phyloP scores from a whole-genome alignment of 345 rosid species.

The Euclidium syriacum region DNA sequence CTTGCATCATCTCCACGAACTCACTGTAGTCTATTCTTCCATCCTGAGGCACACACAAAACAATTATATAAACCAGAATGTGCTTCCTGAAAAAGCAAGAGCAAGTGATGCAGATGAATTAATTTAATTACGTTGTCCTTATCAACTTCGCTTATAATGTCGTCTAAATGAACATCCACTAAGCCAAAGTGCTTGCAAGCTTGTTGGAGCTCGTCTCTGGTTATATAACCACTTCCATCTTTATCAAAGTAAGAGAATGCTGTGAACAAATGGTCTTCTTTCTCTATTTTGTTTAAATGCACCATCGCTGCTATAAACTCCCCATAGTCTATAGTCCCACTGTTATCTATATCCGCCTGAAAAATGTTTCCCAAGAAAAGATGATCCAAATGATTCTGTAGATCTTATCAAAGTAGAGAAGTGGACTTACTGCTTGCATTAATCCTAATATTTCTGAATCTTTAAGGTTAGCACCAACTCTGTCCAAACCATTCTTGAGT shows the following conservation, averaged over 20 bases:
- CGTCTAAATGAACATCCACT: slow-evolving; percentile 55
- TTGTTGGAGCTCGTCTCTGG: slow-evolving; percentile 77
- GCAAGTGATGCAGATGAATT: not conserved
- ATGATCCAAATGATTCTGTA: not conserved
- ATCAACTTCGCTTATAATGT: slow-evolving; percentile 71
- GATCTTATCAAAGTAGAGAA: not conserved
- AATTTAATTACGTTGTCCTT: slow-evolving; percentile 54
- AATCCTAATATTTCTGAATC: slow-evolving; percentile 63
- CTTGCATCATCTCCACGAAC: slow-evolving; percentile 91
- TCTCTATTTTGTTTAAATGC: slow-evolving; percentile 78
- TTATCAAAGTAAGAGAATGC: slow-evolving; percentile 88
- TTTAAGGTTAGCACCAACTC: slow-evolving; percentile 70
- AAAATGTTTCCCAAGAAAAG: too few species aligned
- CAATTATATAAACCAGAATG: not conserved
- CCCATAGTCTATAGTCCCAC: slow-evolving; percentile 84
- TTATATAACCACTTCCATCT: slow-evolving; percentile 93
- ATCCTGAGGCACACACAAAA: slow-evolving; percentile 42
- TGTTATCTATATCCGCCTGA: slow-evolving; percentile 91
- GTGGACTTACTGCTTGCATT: slow-evolving; percentile 70
- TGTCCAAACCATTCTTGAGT: slow-evolving; percentile 71
- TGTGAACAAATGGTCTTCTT: slow-evolving; percentile 75
- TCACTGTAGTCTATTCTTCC: slow-evolving; percentile 86
- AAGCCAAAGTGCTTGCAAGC: slow-evolving; percentile 79
- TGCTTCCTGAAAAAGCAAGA: not conserved
- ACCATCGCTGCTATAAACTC: slow-evolving; percentile 95